Conservation (phyloP, 495 filamentous ascomycete genomes). For the Astrothelium macrocarpum region DNA sequence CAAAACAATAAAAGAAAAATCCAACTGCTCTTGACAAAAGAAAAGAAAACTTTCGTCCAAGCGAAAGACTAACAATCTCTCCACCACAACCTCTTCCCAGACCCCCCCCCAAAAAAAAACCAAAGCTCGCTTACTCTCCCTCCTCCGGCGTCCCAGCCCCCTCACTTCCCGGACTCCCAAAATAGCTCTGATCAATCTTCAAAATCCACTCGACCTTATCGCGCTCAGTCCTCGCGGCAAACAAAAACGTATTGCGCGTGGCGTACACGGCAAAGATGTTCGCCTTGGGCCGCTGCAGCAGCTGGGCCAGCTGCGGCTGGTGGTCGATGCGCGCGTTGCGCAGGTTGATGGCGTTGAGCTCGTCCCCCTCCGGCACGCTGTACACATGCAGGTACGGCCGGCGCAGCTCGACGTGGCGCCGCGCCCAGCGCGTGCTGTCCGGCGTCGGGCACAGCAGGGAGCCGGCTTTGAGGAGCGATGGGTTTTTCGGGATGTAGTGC, state of each 20-base stretch:
- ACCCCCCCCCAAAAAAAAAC: no score
- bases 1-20: not conserved
- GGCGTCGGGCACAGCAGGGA: constrained; percentile 71
- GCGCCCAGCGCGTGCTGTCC: constrained; percentile 70
- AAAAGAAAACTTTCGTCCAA: not conserved
- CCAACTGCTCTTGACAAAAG: not conserved
- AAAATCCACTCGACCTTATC: constrained; percentile 95
- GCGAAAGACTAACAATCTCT: not conserved
- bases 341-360: constrained; percentile 79
- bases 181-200: constrained; percentile 57
- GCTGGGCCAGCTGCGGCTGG: constrained; percentile 70
- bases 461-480: constrained; percentile 67
- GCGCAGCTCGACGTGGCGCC: constrained; percentile 86
- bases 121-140: not conserved
- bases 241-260: constrained; percentile 86
- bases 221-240: constrained; percentile 73
- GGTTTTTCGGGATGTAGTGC: constrained; percentile 52
- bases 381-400: constrained; percentile 89
- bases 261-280: constrained; percentile 92
- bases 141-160: not conserved
- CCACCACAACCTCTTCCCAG: no score
- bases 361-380: constrained; percentile 72
- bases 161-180: constrained; percentile 21
- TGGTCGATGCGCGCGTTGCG: constrained; percentile 77
- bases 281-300: constrained; percentile 47